Base-by-base conservation (phyloP, 2,329 filamentous ascomycete species). In the Sporothrix protearum region DNA sequence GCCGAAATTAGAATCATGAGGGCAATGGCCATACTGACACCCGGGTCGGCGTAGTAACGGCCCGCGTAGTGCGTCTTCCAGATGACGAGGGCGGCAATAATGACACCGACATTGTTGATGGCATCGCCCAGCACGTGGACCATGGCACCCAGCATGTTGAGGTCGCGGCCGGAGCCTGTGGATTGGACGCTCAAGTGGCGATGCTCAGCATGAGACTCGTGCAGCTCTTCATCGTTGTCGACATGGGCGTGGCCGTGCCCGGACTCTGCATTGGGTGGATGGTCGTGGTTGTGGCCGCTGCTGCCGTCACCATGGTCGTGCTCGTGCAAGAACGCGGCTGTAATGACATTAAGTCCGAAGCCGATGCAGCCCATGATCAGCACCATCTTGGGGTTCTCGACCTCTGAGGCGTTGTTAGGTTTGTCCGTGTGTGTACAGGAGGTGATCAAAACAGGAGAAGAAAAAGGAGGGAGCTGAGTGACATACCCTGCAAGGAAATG, bases 71-170 rank as follows among this genome's bases (percentile, higher is more conserved):
- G 77, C 0, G 85, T 82, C 71, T 89, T 82, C 91, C 90, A 93
- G 78, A 94, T 91, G 42, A 92, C 83, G 1, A 90, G 76, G 0
- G 89, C 90, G 0, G 91, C 86, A 47, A 90, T 82, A 66, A 93
- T 92, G 72, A 94, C 91, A 10, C 91, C 91, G 12, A 93, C 79
- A 75, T 94, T 94, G 80, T 93, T 94, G 74, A 91, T 83, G 5
- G 90, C 90, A 76, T 94, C 92, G 42, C 91, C 89, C 2, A 92
- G 76, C 33, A 94, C 86, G 76, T 94, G 92, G 16, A 92, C 80
- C 12, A 94, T 77, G 0, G 92, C 90, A 1, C 89, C 91, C 73
- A 91, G 81, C 83, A 92, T 90, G 12, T 89, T 90, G n/a, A 94
- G 82, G 77, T 94, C 89, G 71, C 83, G 83, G 0, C 82, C 82